Evolutionary conservation across 805 yeast species (phyloP), one percentile per base, ranked within the genome.

Genomic region (Saccharomyces jurei): DNA sequence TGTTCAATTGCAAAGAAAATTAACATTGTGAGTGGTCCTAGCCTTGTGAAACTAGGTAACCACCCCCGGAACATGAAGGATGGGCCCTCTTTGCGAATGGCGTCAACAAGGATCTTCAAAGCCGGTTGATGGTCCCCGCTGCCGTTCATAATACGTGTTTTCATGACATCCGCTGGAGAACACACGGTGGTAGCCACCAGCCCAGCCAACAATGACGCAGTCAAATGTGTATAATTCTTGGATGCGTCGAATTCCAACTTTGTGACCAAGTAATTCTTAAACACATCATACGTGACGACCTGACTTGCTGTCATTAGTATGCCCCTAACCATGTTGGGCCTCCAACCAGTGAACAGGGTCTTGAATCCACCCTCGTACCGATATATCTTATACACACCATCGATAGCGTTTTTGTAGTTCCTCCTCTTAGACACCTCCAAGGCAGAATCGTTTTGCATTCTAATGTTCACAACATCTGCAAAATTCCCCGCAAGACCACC

Each of bases 401-500:
- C 91, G 41, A 89, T 62, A 0, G 94, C 95, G 68, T 89, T 83
- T 51, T 77, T 76, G 68, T 89, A 89, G 65, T 86, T 81, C 68
- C 96, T 78, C 66, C 90, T 78, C 60, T 82, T 77, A 1, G 75
- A 83, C 4, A 70, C 54, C 4, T 90, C 87, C 56, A 87, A 74
- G 0, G 90, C 73, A 6, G 86, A 81, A 65, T 89, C 96, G 68
- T 89, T 89, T 69, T 89, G 96, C 96, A 89, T 89, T 71, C 96
- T 80, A 58, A 89, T 87, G 62, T 89, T 89, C 41, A 87, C 89
- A 13, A 89, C 86, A 66, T 89, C 96, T 1, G 94, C 82, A 3
- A 96, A 96, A 65, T 89, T 89, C 25, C 96, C 96, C 2, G 87
- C 86, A 25, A 88, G 71, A 9, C 96, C 96, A 57, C 96, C 96